These are phyloP conservation scores for Persicaria tinctoria DNA, from an alignment of 148 eudicot genomes.

Conservation along the genomic window DNA sequence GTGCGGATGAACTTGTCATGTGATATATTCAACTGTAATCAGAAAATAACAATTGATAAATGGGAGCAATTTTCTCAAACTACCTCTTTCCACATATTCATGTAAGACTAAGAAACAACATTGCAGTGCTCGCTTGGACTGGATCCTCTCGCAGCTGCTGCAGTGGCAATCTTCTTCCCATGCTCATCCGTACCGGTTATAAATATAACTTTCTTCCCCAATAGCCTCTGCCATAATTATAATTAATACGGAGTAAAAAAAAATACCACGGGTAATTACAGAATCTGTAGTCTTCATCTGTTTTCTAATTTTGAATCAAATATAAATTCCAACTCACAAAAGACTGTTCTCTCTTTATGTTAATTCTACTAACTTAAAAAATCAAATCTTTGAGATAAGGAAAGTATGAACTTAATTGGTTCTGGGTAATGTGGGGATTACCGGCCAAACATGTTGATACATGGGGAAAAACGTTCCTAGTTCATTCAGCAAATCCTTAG, in stretches of 20 bases:
- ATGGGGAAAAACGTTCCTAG: too few relatives aligned
- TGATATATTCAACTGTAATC: conserved; percentile 73
- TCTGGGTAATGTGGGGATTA: too few relatives aligned
- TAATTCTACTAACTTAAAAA: background rate
- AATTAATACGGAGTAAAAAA: background rate
- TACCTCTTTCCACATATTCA: conserved; percentile 82
- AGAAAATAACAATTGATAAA: conserved; percentile 15
- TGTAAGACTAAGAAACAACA: conserved; percentile 65
- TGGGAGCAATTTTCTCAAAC: conserved; percentile 3
- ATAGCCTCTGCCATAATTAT: conserved; percentile 55
- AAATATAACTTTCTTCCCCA: conserved; percentile 72
- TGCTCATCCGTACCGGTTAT: conserved; percentile 99
- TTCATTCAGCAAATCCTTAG: too few relatives aligned
- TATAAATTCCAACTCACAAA: background rate
- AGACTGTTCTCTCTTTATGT: background rate
- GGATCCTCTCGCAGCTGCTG: conserved; percentile 66
- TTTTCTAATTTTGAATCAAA: background rate
- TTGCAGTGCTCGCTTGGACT: conserved; percentile 82
- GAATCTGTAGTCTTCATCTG: background rate
- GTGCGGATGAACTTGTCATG: conserved; percentile 95
- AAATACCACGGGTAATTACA: background rate
- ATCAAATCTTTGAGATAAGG: background rate
- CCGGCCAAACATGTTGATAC: too few relatives aligned
- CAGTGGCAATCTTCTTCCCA: conserved; percentile 95
- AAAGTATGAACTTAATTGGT: background rate